These are phyloP conservation scores for Hypoxylon intermedium DNA, from an alignment of 495 filamentous ascomycete genomes.

Conservation along the genomic window DNA sequence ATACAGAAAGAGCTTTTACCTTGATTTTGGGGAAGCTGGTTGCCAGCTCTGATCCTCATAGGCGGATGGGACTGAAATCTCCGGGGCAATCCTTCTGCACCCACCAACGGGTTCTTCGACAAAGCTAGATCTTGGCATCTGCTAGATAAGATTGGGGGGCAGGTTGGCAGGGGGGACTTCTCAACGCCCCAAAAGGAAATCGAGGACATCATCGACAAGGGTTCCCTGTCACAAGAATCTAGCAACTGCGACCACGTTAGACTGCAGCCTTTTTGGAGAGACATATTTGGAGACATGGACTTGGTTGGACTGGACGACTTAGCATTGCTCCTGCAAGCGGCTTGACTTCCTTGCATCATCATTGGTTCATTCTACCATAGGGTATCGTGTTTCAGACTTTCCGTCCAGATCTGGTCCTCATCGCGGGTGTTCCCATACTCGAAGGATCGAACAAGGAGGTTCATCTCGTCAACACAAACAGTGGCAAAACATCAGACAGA, in stretches of 20 bases:
- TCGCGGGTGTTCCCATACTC: constrained; percentile 3
- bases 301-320: background rate
- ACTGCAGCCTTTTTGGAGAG: background rate
- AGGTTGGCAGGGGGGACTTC: background rate
- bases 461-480: background rate
- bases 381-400: constrained; percentile 30
- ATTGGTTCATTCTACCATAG: constrained; percentile 29
- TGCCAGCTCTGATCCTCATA: constrained; percentile 21
- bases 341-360: constrained; percentile 18
- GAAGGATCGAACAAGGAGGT: constrained; percentile 16
- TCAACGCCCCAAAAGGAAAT: constrained; percentile 9
- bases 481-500: background rate
- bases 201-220: constrained; percentile 28
- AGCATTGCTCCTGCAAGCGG: constrained; percentile 10
- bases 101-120: constrained; percentile 16
- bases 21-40: constrained; percentile 34
- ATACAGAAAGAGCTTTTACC: constrained; percentile 26
- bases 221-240: constrained; percentile 5
- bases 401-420: constrained; percentile 8
- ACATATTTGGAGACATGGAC: background rate
- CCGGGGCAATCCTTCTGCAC: constrained; percentile 30
- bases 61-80: constrained; percentile 30
- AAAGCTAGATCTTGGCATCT: constrained; percentile 23
- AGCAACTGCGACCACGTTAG: background rate
- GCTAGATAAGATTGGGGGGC: constrained; percentile 31